Evolutionary conservation across 768 basidiomycete species (phyloP).

Genomic region (Russula compacta): DNA sequence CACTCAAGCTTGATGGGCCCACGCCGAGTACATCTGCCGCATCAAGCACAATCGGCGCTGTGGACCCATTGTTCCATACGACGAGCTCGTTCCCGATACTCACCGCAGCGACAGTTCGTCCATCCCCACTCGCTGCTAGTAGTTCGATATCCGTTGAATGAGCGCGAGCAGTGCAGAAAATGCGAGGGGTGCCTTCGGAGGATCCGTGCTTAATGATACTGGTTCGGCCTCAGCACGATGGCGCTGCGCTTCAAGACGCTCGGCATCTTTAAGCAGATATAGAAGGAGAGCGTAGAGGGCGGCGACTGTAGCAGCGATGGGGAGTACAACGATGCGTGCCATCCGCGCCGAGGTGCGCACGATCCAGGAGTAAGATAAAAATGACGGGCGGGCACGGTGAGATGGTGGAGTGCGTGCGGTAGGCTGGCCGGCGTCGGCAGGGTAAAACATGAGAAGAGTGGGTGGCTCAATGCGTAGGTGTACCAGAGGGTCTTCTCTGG

Average conservation of each 20-base stretch:
- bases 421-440: conserved; percentile 26
- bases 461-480: conserved; percentile 80
- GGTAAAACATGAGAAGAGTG: conserved; percentile 58
- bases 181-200: conserved; percentile 36
- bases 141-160: conserved; percentile 79
- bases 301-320: conserved; percentile 70
- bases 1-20: conserved; percentile 39
- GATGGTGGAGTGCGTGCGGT: not conserved
- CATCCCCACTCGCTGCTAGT: conserved; percentile 59
- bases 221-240: conserved; percentile 43
- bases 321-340: conserved; percentile 73
- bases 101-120: conserved; percentile 57
- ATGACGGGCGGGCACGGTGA: conserved; percentile 10
- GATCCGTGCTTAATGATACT: conserved; percentile 24
- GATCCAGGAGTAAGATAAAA: conserved; percentile 34
- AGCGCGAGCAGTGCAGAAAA: conserved; percentile 74
- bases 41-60: conserved; percentile 39
- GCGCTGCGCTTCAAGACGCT: conserved; percentile 80
- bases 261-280: conserved; percentile 85
- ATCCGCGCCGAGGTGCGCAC: conserved; percentile 61
- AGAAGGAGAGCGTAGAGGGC: conserved; percentile 68
- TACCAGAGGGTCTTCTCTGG: conserved; percentile 50
- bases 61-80: conserved; percentile 49
- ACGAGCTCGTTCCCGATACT: conserved; percentile 72
- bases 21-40: conserved; percentile 41